Conservation (phyloP, 176 grass and related monocot species). For the Elymus sibiricus region DNA sequence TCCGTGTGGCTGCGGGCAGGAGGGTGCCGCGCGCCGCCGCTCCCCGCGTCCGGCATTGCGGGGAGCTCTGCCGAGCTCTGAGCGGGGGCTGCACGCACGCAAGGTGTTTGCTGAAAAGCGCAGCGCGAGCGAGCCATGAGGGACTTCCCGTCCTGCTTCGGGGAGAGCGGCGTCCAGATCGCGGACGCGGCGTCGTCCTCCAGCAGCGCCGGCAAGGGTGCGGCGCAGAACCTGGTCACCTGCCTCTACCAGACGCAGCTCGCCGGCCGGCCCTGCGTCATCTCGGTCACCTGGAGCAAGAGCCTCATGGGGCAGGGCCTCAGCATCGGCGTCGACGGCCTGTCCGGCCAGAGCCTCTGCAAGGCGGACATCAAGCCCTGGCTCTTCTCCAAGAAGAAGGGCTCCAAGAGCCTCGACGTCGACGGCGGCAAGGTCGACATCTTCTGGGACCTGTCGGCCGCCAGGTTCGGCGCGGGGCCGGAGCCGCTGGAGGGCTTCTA, state of each 20-base stretch:
- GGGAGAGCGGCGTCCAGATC: constrained; percentile 84
- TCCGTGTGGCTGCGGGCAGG: neutral
- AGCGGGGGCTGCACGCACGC: constrained; percentile 16
- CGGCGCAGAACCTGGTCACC: constrained; percentile 60
- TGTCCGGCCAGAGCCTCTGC: constrained; percentile 53
- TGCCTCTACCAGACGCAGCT: constrained; percentile 75
- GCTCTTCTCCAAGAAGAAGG: constrained; percentile 77
- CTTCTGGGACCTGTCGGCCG: constrained; percentile 64
- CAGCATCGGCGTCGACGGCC: constrained; percentile 56
- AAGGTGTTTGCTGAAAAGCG: constrained; percentile 31
- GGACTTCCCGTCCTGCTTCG: constrained; percentile 90
- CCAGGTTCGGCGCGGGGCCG: constrained; percentile 56
- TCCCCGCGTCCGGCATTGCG: constrained; percentile 16
- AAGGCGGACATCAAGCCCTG: constrained; percentile 74
- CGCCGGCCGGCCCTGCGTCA: constrained; percentile 39
- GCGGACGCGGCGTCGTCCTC: constrained; percentile 52
- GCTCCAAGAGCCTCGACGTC: constrained; percentile 51
- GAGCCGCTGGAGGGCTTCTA: constrained; percentile 59
- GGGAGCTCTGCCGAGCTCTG: constrained; percentile 5
- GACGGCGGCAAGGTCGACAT: constrained; percentile 63
- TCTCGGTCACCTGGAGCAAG: constrained; percentile 53
- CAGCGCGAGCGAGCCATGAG: constrained; percentile 36
- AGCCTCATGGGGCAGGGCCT: constrained; percentile 67
- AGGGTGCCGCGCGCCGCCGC: neutral
- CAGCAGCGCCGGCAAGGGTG: constrained; percentile 35